Percentiles rank a stretch among this genome's conserved stretches.
These are phyloP conservation scores for Neurospora sp. DNA, from an alignment of 495 filamentous ascomycete genomes.

Conservation along the genomic window DNA sequence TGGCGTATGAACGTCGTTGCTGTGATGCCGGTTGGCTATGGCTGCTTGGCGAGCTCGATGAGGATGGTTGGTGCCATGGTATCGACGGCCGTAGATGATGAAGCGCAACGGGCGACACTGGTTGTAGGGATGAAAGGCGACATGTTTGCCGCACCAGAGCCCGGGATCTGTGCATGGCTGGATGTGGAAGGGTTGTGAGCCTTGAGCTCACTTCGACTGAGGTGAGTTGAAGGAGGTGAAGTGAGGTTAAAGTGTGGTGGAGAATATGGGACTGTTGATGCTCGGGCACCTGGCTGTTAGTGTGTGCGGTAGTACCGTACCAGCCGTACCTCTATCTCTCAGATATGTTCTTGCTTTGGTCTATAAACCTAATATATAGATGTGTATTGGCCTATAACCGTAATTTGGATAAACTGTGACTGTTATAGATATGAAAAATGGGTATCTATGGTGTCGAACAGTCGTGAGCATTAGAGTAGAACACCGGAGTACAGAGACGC, in stretches of 20 bases:
- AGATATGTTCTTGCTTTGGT: neutral
- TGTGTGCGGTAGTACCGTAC: neutral
- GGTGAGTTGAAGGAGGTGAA: neutral
- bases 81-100: neutral
- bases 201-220: neutral
- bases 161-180: neutral
- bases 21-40: neutral
- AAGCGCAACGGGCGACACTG: neutral
- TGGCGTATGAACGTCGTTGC: neutral
- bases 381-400: rapidly evolving
- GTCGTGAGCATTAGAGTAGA: neutral
- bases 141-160: neutral
- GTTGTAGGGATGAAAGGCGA: neutral
- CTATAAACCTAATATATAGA: neutral
- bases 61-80: neutral
- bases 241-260: neutral
- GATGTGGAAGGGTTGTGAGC: neutral
- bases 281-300: neutral
- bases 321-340: neutral
- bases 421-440: neutral
- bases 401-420: neutral
- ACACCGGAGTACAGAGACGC: neutral
- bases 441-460: neutral
- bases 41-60: neutral
- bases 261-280: neutral